Evolutionary conservation across 2,329 filamentous ascomycete genomes (phyloP), one percentile per base, ranked within the genome.

Genomic region (Sarocladium oryzae): DNA sequence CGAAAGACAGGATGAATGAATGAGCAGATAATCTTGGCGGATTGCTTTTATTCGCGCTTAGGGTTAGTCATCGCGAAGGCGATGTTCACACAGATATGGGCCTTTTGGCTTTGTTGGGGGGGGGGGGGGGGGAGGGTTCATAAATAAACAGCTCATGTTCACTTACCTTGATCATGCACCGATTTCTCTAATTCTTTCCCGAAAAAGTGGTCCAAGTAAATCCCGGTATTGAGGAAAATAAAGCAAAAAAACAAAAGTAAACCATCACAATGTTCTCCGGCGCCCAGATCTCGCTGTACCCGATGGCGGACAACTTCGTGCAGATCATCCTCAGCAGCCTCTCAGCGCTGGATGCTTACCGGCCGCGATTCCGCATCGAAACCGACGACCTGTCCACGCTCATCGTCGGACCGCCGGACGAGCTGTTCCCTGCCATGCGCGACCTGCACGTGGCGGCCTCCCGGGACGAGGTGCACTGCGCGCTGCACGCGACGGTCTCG

Each of bases 261-360:
- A 21, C 37, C 35, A n/a, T 20, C 40, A 45, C 9, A 4, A 45
- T 45, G 40, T 45, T 28, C 40, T 30, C 40, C 21, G 40, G 40
- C 6, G 40, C 40, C 5, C 40, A 45, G 40, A 45, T 45, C 18
- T 45, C 40, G 4, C 40, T 45, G 21, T 45, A 45, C 24, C 40
- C 40, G 10, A 45, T 45, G 40, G 40, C 40, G 11, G 40, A 45
- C 24, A n/a, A 45, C 40, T 45, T 45, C 40, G 40, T 45, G 21
- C 4, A 26, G 13, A 45, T 45, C 40, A 45, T 45, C 40, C 40
- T 45, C 21, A 24, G 40, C 24, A 45, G 40, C 40, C 21, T 45
- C 40, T 45, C 40, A 5, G 40, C 40, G 21, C 40, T 45, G 11
- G 40, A 45, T 24, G 21, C 40, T n/a, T 45, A 45, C 40, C 40